A percentile compares a stretch with the other conserved stretches of the same genome.
These are phyloP conservation scores for Psilocybe tampanensis DNA, from an alignment of 768 basidiomycete species.

Conservation along the genomic window DNA sequence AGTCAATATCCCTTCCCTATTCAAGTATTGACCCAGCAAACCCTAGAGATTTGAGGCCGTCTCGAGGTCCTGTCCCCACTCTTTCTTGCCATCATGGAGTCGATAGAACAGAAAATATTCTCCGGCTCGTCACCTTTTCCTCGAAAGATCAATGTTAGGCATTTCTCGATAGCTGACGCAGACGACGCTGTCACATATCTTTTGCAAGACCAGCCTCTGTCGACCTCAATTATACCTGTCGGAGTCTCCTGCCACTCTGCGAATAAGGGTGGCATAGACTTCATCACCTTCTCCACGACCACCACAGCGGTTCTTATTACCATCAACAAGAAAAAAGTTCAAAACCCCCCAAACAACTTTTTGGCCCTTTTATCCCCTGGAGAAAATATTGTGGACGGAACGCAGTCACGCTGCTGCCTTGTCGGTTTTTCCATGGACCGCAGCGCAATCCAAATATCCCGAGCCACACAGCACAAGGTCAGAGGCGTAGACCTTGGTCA, in stretches of 20 bases:
- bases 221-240: background rate
- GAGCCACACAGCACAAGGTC: slow-evolving; percentile 27
- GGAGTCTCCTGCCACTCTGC: background rate
- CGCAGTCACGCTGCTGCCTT: slow-evolving; percentile 14
- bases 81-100: background rate
- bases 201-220: background rate
- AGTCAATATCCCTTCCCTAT: no score
- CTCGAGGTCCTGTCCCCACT: background rate
- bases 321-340: background rate
- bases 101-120: background rate
- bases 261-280: background rate
- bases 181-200: background rate
- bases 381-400: background rate
- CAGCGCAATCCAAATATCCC: slow-evolving; percentile 32
- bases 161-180: background rate
- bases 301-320: background rate
- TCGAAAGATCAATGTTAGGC: background rate
- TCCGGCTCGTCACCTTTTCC: background rate
- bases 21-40: no score
- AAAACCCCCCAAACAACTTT: background rate
- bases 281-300: background rate
- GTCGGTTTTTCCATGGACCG: slow-evolving; percentile 40
- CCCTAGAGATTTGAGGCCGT: background rate
- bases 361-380: background rate
- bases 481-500: slow-evolving; percentile 41